phyloP scores from a whole-genome alignment of 2,329 filamentous ascomycete genomes.

The Sporothrix globosa region DNA sequence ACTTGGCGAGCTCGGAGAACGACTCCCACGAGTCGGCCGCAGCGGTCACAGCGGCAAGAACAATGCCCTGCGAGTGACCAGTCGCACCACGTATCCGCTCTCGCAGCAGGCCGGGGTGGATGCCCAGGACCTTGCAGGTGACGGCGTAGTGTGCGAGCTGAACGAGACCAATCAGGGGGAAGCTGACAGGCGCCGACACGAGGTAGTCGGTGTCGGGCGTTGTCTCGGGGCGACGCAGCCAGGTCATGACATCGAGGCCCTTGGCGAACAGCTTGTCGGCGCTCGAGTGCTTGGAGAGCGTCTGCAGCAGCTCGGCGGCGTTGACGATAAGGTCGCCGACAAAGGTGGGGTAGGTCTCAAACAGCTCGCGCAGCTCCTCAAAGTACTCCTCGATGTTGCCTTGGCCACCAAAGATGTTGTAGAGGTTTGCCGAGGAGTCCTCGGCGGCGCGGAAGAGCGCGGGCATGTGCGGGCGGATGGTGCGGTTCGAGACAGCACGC shows the following conservation, averaged over 20 bases:
- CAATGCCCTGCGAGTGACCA: slow-evolving; percentile 94
- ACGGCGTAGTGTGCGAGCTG: slow-evolving; percentile 96
- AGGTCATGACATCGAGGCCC: slow-evolving; percentile 91
- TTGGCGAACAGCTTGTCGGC: slow-evolving; percentile 97
- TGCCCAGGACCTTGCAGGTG: slow-evolving; percentile 86
- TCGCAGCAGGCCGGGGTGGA: slow-evolving; percentile 84
- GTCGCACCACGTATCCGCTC: slow-evolving; percentile 85
- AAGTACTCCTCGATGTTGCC: slow-evolving; percentile 99
- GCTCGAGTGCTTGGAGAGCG: slow-evolving; percentile 76
- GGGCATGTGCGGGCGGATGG: slow-evolving; percentile 90
- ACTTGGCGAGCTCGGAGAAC: slow-evolving; percentile 76
- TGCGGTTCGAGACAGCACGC: slow-evolving; percentile 77
- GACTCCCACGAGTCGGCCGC: slow-evolving; percentile 92
- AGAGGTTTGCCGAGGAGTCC: slow-evolving; percentile 81
- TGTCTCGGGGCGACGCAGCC: slow-evolving; percentile 85
- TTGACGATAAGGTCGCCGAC: slow-evolving; percentile 81
- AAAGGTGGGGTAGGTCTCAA: slow-evolving; percentile 87
- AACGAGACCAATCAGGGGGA: slow-evolving; percentile 93
- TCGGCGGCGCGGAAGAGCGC: slow-evolving; percentile 86
- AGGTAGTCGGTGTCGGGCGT: slow-evolving; percentile 95
- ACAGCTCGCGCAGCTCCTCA: slow-evolving; percentile 90
- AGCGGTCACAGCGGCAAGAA: slow-evolving; percentile 89
- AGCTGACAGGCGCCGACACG: slow-evolving; percentile 90
- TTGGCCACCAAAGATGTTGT: slow-evolving; percentile 94
- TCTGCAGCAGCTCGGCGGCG: slow-evolving; percentile 85